These are phyloP conservation scores for Paramicrosporidium saccamoebae DNA, from an alignment of 371 early-diverging fungal species.

Conservation along the genomic window DNA sequence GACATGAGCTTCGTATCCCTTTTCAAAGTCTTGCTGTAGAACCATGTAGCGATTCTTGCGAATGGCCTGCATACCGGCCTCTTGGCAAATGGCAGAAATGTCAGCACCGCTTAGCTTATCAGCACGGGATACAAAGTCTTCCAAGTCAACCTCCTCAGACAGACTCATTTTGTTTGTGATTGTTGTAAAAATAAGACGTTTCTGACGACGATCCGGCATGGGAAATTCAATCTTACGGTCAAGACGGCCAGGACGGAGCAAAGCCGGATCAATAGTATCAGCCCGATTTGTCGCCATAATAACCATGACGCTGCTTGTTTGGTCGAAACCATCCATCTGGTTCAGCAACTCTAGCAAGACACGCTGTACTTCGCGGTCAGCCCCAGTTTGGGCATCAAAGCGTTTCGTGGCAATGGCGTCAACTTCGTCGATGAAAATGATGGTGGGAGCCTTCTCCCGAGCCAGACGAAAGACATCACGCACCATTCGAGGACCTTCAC, in stretches of 20 bases:
- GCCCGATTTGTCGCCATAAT: conserved; percentile 99
- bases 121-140: conserved; percentile 80
- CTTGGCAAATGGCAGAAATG: conserved; percentile 96
- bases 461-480: conserved; percentile 96
- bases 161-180: conserved; percentile 96
- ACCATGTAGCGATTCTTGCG: conserved; percentile 93
- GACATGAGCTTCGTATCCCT: conserved; percentile 82
- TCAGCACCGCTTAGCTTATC: conserved; percentile 97
- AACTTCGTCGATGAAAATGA: conserved; percentile 99
- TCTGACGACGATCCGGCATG: conserved; percentile 95
- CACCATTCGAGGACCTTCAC: conserved; percentile 99
- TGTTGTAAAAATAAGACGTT: conserved; percentile 90
- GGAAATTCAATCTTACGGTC: conserved; percentile 99
- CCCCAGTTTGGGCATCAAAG: conserved; percentile 98
- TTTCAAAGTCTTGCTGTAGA: conserved; percentile 86
- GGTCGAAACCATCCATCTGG: conserved; percentile 99
- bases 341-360: conserved; percentile 92
- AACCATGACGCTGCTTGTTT: conserved; percentile 92
- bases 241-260: conserved; percentile 91
- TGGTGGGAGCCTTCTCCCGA: conserved; percentile 93
- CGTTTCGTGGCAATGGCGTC: conserved; percentile 98
- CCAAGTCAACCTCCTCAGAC: conserved; percentile 90
- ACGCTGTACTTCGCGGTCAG: conserved; percentile 98
- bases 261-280: conserved; percentile 95
- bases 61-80: conserved; percentile 98